Conservation (phyloP, 1,284 basidiomycete species). For the Ceratobasidium sp. region DNA sequence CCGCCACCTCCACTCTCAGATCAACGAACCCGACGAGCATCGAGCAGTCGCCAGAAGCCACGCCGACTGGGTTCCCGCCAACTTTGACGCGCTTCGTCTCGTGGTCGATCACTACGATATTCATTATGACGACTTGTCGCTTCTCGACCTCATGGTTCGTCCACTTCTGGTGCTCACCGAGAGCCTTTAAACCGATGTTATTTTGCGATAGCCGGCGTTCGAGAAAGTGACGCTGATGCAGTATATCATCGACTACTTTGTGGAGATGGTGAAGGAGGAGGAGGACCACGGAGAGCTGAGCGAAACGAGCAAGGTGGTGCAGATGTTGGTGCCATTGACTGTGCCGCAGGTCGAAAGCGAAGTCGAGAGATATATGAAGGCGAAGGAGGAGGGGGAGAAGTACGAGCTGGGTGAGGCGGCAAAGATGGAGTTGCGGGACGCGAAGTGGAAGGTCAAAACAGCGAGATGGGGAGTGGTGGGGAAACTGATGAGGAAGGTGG, state of each 20-base stretch:
- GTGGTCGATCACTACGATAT: conserved; percentile 11
- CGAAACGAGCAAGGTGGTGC: conserved; percentile 5
- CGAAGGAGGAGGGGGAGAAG: background rate
- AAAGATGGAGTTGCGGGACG: background rate
- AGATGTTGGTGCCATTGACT: conserved; percentile 40
- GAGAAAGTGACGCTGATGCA: conserved; percentile 14
- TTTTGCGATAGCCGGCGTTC: background rate
- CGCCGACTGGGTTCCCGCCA: conserved; percentile 8
- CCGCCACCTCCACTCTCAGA: background rate
- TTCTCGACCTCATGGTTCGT: conserved; percentile 13
- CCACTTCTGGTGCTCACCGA: background rate
- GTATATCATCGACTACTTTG: conserved; percentile 14
- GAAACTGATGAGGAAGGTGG: background rate
- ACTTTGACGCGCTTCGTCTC: background rate
- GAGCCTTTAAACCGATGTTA: background rate
- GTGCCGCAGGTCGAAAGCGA: conserved; percentile 11
- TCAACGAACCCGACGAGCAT: background rate
- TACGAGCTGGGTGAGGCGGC: conserved; percentile 9
- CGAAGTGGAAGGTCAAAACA: conserved; percentile 11
- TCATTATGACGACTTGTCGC: conserved; percentile 14
- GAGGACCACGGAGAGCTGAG: background rate
- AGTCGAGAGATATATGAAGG: conserved; percentile 11
- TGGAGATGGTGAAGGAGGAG: background rate
- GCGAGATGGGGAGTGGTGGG: conserved; percentile 13
- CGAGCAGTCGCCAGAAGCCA: background rate